A percentile compares a stretch with the other conserved stretches of the same genome.
phyloP scores from a whole-genome alignment of 179 eudicot species.

The Pouteria campechiana region DNA sequence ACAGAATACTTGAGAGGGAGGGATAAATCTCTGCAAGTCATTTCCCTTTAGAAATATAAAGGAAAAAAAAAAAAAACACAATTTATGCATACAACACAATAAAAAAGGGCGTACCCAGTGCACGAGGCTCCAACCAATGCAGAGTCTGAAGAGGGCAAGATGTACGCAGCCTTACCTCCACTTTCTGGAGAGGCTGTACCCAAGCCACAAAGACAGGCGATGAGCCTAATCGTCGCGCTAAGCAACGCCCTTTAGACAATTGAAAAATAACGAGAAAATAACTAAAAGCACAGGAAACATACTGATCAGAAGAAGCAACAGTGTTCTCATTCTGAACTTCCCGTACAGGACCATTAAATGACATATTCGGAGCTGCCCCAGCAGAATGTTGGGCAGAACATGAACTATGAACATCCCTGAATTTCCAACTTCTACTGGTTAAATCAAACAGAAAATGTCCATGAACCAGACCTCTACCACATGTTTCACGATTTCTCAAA shows the following conservation, averaged over 20 bases:
- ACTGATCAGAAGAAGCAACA: conserved; percentile 40
- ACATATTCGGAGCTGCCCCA: conserved; percentile 33
- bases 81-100: too few species aligned
- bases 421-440: conserved; percentile 24
- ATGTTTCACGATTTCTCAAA: conserved; percentile 33
- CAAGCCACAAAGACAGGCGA: too few species aligned
- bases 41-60: too few species aligned
- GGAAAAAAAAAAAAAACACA: too few species aligned
- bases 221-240: too few species aligned
- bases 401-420: conserved; percentile 26
- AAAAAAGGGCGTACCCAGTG: too few species aligned
- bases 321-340: conserved; percentile 24
- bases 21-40: too few species aligned
- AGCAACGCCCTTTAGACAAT: background rate
- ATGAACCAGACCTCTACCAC: too few species aligned
- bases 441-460: conserved; percentile 39
- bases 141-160: too few species aligned
- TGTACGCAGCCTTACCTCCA: too few species aligned
- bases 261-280: background rate
- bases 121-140: too few species aligned
- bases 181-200: too few species aligned
- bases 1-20: background rate
- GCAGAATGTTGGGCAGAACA: conserved; percentile 32
- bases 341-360: conserved; percentile 28
- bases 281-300: conserved; percentile 23